Evolutionary conservation across 192 early-diverging fungal species (phyloP), one percentile per base, ranked within the genome.

Genomic region (Coemansia asiatica): DNA sequence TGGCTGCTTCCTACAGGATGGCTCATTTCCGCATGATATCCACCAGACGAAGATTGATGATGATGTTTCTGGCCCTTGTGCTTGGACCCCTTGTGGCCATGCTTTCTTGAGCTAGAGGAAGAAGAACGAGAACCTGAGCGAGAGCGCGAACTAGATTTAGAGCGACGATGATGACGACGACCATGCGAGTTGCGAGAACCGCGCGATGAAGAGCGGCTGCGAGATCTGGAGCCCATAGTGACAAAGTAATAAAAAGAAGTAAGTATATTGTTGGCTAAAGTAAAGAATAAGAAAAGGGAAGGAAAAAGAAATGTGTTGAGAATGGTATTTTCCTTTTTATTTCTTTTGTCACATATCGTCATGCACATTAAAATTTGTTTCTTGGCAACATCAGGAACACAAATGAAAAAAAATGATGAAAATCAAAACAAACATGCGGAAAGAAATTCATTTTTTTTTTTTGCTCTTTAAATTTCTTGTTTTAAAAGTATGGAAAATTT

Each of bases 181-280:
- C 18, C 22, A 23, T 18, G 22, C 48, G 48, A 50, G 5, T 23
- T 50, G 55, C 28, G 25, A 23, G 55, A 33, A 56, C 27, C 25
- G 55, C 55, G 55, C 55, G 55, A 56, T 21, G 26, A 53, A 53
- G 50, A 53, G 23, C 50, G 50, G 22, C 50, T 53, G 22, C 50
- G 50, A 53, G 50, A 53, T 23, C 50, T 53, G 50, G 50, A 53
- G 25, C 50, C 50, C 50, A 53, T 53, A 21, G 18, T n/a, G n/a
- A 21, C 18, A 22, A 53, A 28, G 13, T 33, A 12, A 21, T 36
- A 40, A 36, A 22, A 40, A 23, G 40, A 4, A 27, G 53, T 22
- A 27, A 55, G 19, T 26, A 60, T 40, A 12, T 46, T 65, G 63
- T 44, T 13, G 26, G 10, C 2, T 13, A 26, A 7, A 7, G 10